Evolutionary conservation across 176 grass and related monocot species (phyloP), one percentile per base, ranked within the genome.

Genomic region (Bromus sterilis): DNA sequence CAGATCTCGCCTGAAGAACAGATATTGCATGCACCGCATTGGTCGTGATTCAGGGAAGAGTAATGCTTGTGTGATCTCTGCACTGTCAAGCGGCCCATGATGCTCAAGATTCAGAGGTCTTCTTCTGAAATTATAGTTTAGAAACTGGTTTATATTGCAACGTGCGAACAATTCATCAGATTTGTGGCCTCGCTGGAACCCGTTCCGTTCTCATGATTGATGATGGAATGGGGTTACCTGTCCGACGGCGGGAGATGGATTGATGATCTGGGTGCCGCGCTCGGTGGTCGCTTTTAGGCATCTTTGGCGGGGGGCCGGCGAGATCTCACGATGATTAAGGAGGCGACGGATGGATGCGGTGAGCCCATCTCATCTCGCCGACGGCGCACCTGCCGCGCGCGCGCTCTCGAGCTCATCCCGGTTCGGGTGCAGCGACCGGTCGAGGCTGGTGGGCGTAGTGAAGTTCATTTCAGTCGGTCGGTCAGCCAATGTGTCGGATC

Each of bases 331-430:
- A 42, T 29, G 67, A 42, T 70, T 9, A 25, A 30, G 35, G 61
- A 30, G 35, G 61, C 28, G 68, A 80, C 39, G 67, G 42, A 58
- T 48, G 23, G 69, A 56, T 66, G 30, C n/a, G 61, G 64, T 25
- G 62, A 56, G 74, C 70, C n/a, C 1, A n/a, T 18, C 77, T 21
- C 76, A 20, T 21, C 40, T 36, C 44, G 56, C 31, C 57, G 75
- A 88, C 66, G 80, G 56, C 80, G 75, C 75, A 78, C 80, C 86
- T 63, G 80, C 80, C 33, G 53, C 42, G 13, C 40, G 20, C 16
- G 4, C 42, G 46, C 46, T 49, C 46, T 32, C 15, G 29, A 41
- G 24, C 12, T 23, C 28, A 20, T 18, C 9, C 44, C 20, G 56
- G 56, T 2, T 37, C 43, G 53, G 30, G 61, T 57, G 31, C 40